Base-by-base conservation (phyloP, 257 asterid genomes). In the Scutellaria galericulata region DNA sequence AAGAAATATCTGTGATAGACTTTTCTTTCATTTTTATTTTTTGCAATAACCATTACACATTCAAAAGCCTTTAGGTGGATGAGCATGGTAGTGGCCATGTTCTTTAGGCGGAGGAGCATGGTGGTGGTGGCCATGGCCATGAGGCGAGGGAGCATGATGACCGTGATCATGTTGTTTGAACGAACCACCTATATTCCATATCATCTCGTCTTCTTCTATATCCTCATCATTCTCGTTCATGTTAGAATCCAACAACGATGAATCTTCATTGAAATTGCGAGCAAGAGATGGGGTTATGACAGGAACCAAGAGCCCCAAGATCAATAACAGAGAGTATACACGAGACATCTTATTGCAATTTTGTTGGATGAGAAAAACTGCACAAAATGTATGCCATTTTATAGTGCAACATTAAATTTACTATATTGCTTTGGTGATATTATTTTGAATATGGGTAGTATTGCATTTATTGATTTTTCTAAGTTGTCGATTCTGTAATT, bases 301-400 rank as follows among this genome's bases (percentile, higher is more conserved):
- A 7, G 65, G 51, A 66, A 56, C 15, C 15, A 66, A 46, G 7
- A 74, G 24, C 11, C 27, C 27, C 27, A 24, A 24, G 27, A 24
- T 24, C 1, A 74, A 14, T 1, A 56, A 46, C 20, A 56, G 3
- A 9, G 53, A 44, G n/a, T 18, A 54, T 44, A 42, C 66, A 56
- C 68, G 68, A 66, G 73, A 48, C 68, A 74, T 74, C 9, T 53
- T 74, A 18, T 10, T 55, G 12, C 8, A 7, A 20, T 10, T 66
- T 47, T 56, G 24, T 24, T 51, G 27, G 27, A 63, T 64, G 66
- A 10, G 24, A 7, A 35, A 73, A 20, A 14, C 12, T 42, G 18
- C 31, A 45, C 2, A 71, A 51, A 2, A 7, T 20, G 41, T 9
- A 1, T 47, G 15, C 13, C 22, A 27, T 41, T 64, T 64, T 73